These are phyloP conservation scores for Chaetoceros muelleri DNA, from an alignment of 108 stramenopile species.

Conservation along the genomic window DNA sequence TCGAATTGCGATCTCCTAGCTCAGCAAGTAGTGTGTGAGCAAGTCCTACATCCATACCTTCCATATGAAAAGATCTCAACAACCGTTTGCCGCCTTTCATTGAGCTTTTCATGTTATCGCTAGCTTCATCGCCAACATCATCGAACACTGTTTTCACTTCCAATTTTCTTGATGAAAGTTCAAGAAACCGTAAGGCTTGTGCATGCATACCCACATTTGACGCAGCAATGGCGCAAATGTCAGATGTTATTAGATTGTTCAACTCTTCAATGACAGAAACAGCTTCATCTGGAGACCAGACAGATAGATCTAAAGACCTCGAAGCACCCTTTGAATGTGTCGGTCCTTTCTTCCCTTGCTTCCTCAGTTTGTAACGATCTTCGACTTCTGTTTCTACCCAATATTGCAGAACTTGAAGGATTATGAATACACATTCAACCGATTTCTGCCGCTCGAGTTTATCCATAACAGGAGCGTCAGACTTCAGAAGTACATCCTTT, in stretches of 20 bases:
- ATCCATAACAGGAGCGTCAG: conserved; percentile 5
- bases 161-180: conserved; percentile 42
- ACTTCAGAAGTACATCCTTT: conserved; percentile 25
- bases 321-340: conserved; percentile 1
- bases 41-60: conserved; percentile 26
- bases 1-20: conserved; percentile 70
- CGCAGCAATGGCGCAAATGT: conserved; percentile 57
- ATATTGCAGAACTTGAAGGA: conserved; percentile 47
- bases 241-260: conserved; percentile 31
- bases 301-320: background rate
- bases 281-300: conserved; percentile 51
- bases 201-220: conserved; percentile 69
- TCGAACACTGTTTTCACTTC: conserved; percentile 21
- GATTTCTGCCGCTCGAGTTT: conserved; percentile 46
- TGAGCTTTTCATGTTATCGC: background rate
- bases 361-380: conserved; percentile 8
- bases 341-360: conserved; percentile 2
- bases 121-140: conserved; percentile 8
- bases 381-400: conserved; percentile 71
- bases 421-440: conserved; percentile 42
- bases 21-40: conserved; percentile 43
- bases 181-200: conserved; percentile 60
- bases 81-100: conserved; percentile 11
- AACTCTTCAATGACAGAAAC: conserved; percentile 48
- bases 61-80: conserved; percentile 14